Evolutionary conservation across 306 rosid species (phyloP).

Genomic region (Castanea sativa): DNA sequence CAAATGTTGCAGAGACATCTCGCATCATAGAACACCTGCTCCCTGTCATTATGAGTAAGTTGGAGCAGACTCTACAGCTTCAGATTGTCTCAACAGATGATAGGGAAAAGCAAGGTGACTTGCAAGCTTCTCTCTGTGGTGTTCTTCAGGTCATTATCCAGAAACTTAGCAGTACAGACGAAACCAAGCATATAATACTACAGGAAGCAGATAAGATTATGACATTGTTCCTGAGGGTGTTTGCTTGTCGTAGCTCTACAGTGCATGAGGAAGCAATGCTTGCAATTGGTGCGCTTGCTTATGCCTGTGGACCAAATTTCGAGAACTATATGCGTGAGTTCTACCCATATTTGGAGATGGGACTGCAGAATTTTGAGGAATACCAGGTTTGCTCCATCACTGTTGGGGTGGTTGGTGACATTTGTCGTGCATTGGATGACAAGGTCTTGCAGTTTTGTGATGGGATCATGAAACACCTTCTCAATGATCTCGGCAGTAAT

Average conservation of each 20-base stretch:
- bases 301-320: conserved; percentile 33
- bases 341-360: conserved; percentile 39
- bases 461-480: conserved; percentile 29
- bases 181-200: conserved; percentile 23
- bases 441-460: conserved; percentile 31
- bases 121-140: conserved; percentile 43
- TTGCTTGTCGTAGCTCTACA: conserved; percentile 42
- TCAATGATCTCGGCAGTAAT: conserved; percentile 28
- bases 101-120: conserved; percentile 39
- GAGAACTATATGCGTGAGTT: conserved; percentile 31
- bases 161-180: conserved; percentile 29
- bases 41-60: conserved; percentile 29
- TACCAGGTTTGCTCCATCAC: conserved; percentile 41
- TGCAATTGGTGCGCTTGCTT: conserved; percentile 38
- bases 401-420: conserved; percentile 41
- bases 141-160: conserved; percentile 42
- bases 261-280: conserved; percentile 48
- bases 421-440: conserved; percentile 34
- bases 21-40: conserved; percentile 29
- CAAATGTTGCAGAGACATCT: conserved; percentile 26
- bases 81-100: conserved; percentile 31
- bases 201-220: conserved; percentile 30
- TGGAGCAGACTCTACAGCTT: conserved; percentile 34
- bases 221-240: conserved; percentile 37
- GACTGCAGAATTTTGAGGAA: conserved; percentile 37